Evolutionary conservation across 2,329 filamentous ascomycete genomes (phyloP).

Genomic region (Ascomycota sp.): DNA sequence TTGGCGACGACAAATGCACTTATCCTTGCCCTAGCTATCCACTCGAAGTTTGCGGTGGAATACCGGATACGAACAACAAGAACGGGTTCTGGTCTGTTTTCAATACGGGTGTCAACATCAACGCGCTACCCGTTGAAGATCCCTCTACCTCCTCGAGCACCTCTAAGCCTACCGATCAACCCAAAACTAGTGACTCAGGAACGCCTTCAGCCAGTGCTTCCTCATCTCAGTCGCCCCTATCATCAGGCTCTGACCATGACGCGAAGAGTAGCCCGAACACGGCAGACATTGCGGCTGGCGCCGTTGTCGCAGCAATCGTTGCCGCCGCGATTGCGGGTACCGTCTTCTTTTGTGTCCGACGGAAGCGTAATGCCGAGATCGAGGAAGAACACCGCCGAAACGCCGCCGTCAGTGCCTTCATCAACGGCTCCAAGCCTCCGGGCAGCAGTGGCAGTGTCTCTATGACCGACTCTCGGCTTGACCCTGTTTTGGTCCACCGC

Average conservation of each 20-base stretch:
- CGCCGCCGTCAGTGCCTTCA: constrained; percentile 56
- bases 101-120: constrained; percentile 25
- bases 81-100: constrained; percentile 19
- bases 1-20: constrained; percentile 38
- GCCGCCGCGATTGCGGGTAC: constrained; percentile 44
- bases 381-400: constrained; percentile 72
- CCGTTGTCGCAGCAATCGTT: constrained; percentile 61
- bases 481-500: constrained; percentile 64
- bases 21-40: constrained; percentile 41
- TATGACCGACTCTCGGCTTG: constrained; percentile 62
- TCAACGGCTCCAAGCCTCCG: constrained; percentile 39
- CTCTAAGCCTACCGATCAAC: constrained; percentile 1
- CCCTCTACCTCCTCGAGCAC: constrained; percentile 8
- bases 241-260: constrained; percentile 5
- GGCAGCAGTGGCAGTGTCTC: constrained; percentile 42
- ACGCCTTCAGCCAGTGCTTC: constrained; percentile 4
- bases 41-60: constrained; percentile 33
- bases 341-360: constrained; percentile 50
- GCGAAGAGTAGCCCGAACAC: constrained; percentile 34
- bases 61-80: too few relatives aligned
- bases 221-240: constrained; percentile 4
- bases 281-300: constrained; percentile 69
- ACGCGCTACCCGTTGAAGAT: constrained; percentile 9
- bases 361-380: constrained; percentile 51
- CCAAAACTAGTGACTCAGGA: constrained; percentile 1